phyloP scores from a whole-genome alignment of 2,329 filamentous ascomycete genomes.

The Periconia macrospinosa region DNA sequence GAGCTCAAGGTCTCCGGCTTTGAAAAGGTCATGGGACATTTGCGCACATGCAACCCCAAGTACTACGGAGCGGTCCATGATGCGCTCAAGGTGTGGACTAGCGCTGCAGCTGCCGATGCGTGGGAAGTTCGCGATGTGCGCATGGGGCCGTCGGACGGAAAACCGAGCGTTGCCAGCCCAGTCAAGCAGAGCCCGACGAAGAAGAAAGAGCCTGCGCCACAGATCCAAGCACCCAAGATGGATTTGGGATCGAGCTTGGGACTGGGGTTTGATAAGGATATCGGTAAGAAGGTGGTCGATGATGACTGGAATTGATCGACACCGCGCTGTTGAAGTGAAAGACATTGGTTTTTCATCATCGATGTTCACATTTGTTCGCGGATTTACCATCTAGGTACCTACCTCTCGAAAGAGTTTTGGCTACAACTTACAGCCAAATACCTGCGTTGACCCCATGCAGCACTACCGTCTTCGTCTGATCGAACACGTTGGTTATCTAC shows the following conservation, averaged over 20 bases:
- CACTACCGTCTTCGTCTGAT: no score
- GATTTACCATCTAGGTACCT: no score
- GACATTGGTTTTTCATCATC: no score
- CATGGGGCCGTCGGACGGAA: conserved; percentile 60
- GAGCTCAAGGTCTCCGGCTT: conserved; percentile 83
- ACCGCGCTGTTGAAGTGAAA: no score
- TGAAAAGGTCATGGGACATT: conserved; percentile 81
- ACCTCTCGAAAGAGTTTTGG: no score
- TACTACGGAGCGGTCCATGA: conserved; percentile 94
- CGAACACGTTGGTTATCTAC: no score
- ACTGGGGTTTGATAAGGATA: conserved; percentile 34
- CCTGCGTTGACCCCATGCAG: no score
- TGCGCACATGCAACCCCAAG: conserved; percentile 95
- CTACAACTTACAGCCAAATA: no score
- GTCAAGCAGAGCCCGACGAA: conserved; percentile 47
- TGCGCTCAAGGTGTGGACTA: conserved; percentile 85
- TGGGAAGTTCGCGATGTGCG: conserved; percentile 85
- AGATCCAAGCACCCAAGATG: conserved; percentile 43
- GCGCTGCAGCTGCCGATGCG: conserved; percentile 80
- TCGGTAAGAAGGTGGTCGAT: conserved; percentile 29
- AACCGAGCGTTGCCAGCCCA: conserved; percentile 28
- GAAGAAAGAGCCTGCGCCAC: conserved; percentile 39
- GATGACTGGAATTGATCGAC: conserved; percentile 36
- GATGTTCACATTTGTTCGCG: no score
- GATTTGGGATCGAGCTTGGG: conserved; percentile 34